These are phyloP conservation scores for Talaromyces verruculosus DNA, from an alignment of 2,329 filamentous ascomycete genomes.

Conservation along the genomic window DNA sequence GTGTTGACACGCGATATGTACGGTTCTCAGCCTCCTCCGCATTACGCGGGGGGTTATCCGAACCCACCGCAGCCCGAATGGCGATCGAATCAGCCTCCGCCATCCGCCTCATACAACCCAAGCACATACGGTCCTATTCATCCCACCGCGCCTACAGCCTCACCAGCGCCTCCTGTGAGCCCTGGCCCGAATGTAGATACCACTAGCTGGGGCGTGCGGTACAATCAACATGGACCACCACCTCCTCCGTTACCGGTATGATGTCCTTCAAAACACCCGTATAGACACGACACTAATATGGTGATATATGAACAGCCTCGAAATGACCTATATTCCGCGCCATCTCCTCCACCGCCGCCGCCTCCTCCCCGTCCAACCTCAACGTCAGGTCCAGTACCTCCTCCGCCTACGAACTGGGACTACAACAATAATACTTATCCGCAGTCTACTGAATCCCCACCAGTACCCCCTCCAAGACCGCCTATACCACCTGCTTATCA, in stretches of 20 bases:
- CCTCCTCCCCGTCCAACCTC: conserved; percentile 15
- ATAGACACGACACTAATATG: background rate
- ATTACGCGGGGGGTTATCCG: conserved; percentile 26
- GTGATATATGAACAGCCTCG: conserved; percentile 15
- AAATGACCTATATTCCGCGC: conserved; percentile 11
- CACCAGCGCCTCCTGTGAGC: conserved; percentile 27
- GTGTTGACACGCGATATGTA: conserved; percentile 32
- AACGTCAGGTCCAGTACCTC: conserved; percentile 11
- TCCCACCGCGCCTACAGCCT: conserved; percentile 23
- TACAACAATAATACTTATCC: conserved; percentile 9
- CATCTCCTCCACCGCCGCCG: conserved; percentile 1
- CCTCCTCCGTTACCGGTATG: conserved; percentile 41
- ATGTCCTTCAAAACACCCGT: background rate
- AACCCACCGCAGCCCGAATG: conserved; percentile 41
- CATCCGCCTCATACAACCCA: conserved; percentile 34
- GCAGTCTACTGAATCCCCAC: conserved; percentile 18
- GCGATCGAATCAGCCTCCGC: conserved; percentile 26
- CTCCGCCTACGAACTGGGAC: conserved; percentile 22
- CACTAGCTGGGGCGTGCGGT: conserved; percentile 46
- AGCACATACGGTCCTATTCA: conserved; percentile 38
- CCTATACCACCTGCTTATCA: conserved; percentile 44
- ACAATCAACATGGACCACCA: conserved; percentile 35
- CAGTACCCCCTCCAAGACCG: conserved; percentile 41
- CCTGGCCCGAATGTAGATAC: conserved; percentile 32
- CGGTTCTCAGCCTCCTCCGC: conserved; percentile 32